These are phyloP conservation scores for Hypocrella siamensis DNA, from an alignment of 2,329 filamentous ascomycete genomes.

Conservation along the genomic window DNA sequence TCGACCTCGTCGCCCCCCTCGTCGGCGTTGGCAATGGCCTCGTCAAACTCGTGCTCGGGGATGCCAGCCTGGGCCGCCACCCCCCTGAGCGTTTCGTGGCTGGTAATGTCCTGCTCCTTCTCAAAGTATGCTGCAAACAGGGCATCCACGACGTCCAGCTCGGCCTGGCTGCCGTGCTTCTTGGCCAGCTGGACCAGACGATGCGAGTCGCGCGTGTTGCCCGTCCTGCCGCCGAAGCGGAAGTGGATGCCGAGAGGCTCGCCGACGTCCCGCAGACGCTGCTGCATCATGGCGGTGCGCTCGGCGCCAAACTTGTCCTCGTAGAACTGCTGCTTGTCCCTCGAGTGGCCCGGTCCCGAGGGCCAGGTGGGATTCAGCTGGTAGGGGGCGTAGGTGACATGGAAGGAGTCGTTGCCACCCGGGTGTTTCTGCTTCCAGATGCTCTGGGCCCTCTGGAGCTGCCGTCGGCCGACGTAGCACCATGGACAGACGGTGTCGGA, in stretches of 20 bases:
- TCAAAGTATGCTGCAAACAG: conserved; percentile 28
- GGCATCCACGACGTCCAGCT: conserved; percentile 38
- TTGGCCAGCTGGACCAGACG: conserved; percentile 32
- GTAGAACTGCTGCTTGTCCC: conserved; percentile 22
- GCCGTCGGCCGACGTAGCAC: conserved; percentile 32
- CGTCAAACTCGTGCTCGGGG: conserved; percentile 19
- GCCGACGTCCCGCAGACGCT: conserved; percentile 16
- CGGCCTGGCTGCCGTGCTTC: conserved; percentile 30
- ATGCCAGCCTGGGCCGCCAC: conserved; percentile 27
- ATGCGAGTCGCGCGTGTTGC: conserved; percentile 30
- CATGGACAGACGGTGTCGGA: conserved; percentile 36
- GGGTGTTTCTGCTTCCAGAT: conserved; percentile 23
- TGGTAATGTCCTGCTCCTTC: conserved; percentile 25
- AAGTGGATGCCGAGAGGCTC: conserved; percentile 23
- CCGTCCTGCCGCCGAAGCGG: conserved; percentile 33
- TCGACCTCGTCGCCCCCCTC: conserved; percentile 29
- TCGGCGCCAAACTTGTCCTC: conserved; percentile 44
- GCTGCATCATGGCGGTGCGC: conserved; percentile 25
- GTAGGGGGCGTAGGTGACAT: conserved; percentile 29
- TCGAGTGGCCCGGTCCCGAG: conserved; percentile 13
- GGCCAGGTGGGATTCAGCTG: conserved; percentile 25
- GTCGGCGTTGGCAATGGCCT: conserved; percentile 23
- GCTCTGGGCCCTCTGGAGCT: conserved; percentile 29
- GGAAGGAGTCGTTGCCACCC: conserved; percentile 39
- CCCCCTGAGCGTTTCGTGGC: conserved; percentile 18